Evolutionary conservation across 208 protist genomes (phyloP), one percentile per base, ranked within the genome.

Genomic region (Trypanosoma scelopori): DNA sequence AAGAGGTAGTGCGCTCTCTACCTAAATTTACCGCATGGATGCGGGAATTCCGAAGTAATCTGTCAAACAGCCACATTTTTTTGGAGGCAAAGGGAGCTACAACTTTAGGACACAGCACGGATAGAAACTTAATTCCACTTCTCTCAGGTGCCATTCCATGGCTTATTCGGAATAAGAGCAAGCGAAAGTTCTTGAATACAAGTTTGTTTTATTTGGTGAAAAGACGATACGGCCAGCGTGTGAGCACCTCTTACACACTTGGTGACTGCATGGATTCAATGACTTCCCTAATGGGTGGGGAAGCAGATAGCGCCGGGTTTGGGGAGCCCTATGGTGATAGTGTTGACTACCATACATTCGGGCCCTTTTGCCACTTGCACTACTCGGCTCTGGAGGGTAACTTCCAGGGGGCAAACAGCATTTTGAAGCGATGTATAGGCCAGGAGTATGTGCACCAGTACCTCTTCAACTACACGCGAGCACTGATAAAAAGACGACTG

Each of bases 331-430:
- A 23, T 37, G 30, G 22, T 1, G 39, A 39, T 25, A 39, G 55
- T 48, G 52, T 86, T 3, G 85, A 88, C 49, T 76, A 82, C 30
- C 69, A 92, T 62, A 57, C 70, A 23, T 88, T 76, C 68, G 59
- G 73, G 4, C 82, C 85, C 6, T 75, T 87, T n/a, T 92, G 82
- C 56, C 75, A 92, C 57, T 23, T 71, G 0, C 70, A 86, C 28
- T 92, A 87, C 57, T 70, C 69, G 6, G 73, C 66, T 6, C 42
- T 65, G 12, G 56, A 71, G 25, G 63, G 79, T 32, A 89, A 89
- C 61, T 85, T 81, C 30, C 50, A 76, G 28, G 81, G 85, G 15
- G 69, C 76, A 11, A 87, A 82, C 72, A 89, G 85, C 65, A 89
- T 92, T 32, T 42, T 74, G 4, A 51, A 60, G 20, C 79, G 85